Evolutionary conservation across 495 filamentous ascomycete species (phyloP).

Genomic region (Aspergillus biplanus): DNA sequence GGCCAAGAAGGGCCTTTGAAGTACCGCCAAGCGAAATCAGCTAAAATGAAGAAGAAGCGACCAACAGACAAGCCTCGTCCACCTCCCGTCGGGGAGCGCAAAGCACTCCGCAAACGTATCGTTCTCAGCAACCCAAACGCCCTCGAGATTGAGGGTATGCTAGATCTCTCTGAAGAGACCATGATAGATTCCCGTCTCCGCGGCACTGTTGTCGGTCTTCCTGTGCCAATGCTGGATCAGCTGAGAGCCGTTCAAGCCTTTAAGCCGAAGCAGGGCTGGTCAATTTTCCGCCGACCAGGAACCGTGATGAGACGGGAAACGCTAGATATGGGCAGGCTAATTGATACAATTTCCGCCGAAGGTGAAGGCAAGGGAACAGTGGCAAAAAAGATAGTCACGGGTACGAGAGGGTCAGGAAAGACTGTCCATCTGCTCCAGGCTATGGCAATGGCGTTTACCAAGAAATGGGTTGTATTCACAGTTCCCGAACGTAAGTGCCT

Average conservation of each 20-base stretch:
- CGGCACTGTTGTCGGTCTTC: constrained; percentile 70
- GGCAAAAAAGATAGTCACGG: constrained; percentile 70
- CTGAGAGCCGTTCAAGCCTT: constrained; percentile 85
- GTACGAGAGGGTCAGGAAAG: constrained; percentile 78
- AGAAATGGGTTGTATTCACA: constrained; percentile 85
- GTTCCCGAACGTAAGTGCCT: constrained; percentile 79
- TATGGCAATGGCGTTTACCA: constrained; percentile 78
- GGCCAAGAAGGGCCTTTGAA: constrained; percentile 31
- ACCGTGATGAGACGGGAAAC: constrained; percentile 76
- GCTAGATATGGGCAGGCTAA: constrained; percentile 64
- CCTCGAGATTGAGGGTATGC: constrained; percentile 67
- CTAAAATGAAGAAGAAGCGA: constrained; percentile 54
- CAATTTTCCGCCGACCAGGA: constrained; percentile 77
- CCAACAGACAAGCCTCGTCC: constrained; percentile 46
- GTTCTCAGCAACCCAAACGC: constrained; percentile 94
- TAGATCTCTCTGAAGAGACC: constrained; percentile 58
- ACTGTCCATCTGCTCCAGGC: constrained; percentile 84
- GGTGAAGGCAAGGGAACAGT: constrained; percentile 59
- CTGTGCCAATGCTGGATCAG: constrained; percentile 71
- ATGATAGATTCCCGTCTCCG: constrained; percentile 56
- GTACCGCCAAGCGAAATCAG: constrained; percentile 44
- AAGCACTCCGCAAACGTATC: constrained; percentile 82
- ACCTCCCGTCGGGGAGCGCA: constrained; percentile 77
- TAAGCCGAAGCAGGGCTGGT: constrained; percentile 89
- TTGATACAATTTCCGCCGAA: constrained; percentile 53